Evolutionary conservation across 805 yeast species (phyloP).

Genomic region (Barnettozyma pratensis): DNA sequence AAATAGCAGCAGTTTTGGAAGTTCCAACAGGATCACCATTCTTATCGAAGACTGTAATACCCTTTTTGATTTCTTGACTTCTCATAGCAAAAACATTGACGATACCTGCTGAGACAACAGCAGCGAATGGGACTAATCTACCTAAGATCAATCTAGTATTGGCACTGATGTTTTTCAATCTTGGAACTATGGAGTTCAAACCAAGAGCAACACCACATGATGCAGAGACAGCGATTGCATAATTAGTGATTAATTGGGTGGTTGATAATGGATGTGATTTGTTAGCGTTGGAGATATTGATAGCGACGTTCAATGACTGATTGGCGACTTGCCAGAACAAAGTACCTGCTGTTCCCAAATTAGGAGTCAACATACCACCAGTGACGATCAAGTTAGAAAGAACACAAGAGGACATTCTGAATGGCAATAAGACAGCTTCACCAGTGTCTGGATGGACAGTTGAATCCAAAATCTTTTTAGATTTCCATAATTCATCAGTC

Average conservation of each 20-base stretch:
- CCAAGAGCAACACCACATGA: conserved; percentile 96
- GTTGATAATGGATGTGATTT: conserved; percentile 89
- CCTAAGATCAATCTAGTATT: conserved; percentile 66
- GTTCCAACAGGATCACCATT: conserved; percentile 64
- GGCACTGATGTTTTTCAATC: conserved; percentile 65
- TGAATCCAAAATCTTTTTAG: conserved; percentile 83
- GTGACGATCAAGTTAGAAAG: conserved; percentile 91
- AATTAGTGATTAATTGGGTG: conserved; percentile 69
- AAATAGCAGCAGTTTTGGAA: conserved; percentile 80
- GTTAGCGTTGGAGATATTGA: conserved; percentile 93
- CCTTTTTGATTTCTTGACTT: conserved; percentile 85
- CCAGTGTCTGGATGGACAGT: conserved; percentile 97
- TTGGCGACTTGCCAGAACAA: conserved; percentile 97
- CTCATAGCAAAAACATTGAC: conserved; percentile 97
- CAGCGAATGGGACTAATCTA: conserved; percentile 95
- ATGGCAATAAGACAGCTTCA: conserved; percentile 85
- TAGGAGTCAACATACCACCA: conserved; percentile 96
- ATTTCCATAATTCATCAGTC: conserved; percentile 83
- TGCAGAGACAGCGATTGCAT: conserved; percentile 85
- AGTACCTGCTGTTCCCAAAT: conserved; percentile 84
- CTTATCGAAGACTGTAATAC: conserved; percentile 65
- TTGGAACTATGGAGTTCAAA: conserved; percentile 85
- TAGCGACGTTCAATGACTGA: conserved; percentile 94
- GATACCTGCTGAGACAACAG: conserved; percentile 95
- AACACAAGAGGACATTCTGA: conserved; percentile 96